A percentile compares a stretch with the other conserved stretches of the same genome.
Evolutionary conservation across 176 grass and related monocot species (phyloP).

Genomic region (Saccharum officinarum): DNA sequence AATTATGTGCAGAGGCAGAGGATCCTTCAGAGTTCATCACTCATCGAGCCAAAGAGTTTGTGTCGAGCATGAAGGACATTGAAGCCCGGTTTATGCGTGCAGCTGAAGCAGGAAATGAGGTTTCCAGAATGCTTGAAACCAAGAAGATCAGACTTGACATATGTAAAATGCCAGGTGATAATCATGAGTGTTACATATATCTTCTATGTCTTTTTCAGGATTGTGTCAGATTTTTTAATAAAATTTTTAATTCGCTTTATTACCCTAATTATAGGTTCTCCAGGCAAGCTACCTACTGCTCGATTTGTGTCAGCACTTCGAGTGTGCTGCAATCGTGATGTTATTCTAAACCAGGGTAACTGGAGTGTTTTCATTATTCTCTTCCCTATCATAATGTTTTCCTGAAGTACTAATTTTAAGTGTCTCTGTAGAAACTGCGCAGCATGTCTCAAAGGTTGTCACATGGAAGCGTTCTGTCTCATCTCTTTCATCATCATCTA

Average conservation of each 20-base stretch:
- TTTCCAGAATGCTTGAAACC: slow-evolving; percentile 93
- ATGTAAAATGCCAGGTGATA: slow-evolving; percentile 57
- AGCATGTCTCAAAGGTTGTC: slow-evolving; percentile 66
- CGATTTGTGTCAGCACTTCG: slow-evolving; percentile 60
- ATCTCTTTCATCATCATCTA: slow-evolving; percentile 88
- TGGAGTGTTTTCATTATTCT: not conserved
- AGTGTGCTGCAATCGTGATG: slow-evolving; percentile 79
- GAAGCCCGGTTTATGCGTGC: slow-evolving; percentile 81
- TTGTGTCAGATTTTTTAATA: not conserved
- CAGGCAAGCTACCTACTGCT: slow-evolving; percentile 58
- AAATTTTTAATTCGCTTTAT: slow-evolving; percentile 18
- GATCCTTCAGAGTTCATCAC: slow-evolving; percentile 94
- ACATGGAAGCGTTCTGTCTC: slow-evolving; percentile 97
- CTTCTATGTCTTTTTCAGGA: not conserved
- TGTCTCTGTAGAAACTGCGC: slow-evolving; percentile 63
- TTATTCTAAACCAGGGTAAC: slow-evolving; percentile 59
- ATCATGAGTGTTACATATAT: not conserved
- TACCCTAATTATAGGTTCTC: slow-evolving; percentile 48
- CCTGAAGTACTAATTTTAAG: slow-evolving; percentile 34
- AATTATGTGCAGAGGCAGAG: slow-evolving; percentile 65
- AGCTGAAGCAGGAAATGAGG: slow-evolving; percentile 81
- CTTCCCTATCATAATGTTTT: not conserved
- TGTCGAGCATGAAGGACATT: slow-evolving; percentile 92
- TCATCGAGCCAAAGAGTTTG: slow-evolving; percentile 92
- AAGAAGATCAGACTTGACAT: slow-evolving; percentile 89